Percentiles rank a stretch among this genome's conserved stretches.
Evolutionary conservation across 2,329 filamentous ascomycete genomes (phyloP).

Genomic region (Ilyonectria mors-panacis): DNA sequence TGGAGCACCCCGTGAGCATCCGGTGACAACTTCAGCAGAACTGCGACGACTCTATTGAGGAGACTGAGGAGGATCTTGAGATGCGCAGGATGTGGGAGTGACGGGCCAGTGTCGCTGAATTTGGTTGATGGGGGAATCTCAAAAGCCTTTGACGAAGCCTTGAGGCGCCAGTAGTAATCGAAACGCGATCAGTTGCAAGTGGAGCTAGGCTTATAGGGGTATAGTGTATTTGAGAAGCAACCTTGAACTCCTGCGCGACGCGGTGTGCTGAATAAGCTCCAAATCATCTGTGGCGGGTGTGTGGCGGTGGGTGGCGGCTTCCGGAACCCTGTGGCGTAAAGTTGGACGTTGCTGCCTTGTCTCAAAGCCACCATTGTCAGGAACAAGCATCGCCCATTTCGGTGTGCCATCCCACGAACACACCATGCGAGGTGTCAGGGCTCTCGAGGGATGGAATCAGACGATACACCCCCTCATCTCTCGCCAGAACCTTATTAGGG

Average conservation of each 20-base stretch:
- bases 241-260: conserved; percentile 15
- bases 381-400: neutral
- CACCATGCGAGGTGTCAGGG: conserved; percentile 1
- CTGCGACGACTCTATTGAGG: conserved; percentile 35
- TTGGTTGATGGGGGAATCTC: conserved; percentile 42
- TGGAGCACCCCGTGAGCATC: conserved; percentile 53
- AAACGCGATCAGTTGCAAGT: conserved; percentile 39
- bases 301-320: neutral
- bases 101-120: conserved; percentile 45
- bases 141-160: conserved; percentile 43
- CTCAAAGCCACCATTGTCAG: neutral
- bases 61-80: conserved; percentile 30
- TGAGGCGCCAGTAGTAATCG: conserved; percentile 37
- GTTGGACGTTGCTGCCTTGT: neutral
- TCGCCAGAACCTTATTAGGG: conserved; percentile 8
- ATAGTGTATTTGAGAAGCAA: neutral
- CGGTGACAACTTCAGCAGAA: conserved; percentile 44
- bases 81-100: conserved; percentile 41
- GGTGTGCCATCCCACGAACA: conserved; percentile 14
- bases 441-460: conserved; percentile 9
- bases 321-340: neutral
- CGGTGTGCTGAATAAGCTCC: conserved; percentile 28
- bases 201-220: conserved; percentile 4
- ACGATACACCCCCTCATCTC: conserved; percentile 7
- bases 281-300: conserved; percentile 6